Conservation (phyloP, 257 asterid species). For the Galeopsis tetrahit region DNA sequence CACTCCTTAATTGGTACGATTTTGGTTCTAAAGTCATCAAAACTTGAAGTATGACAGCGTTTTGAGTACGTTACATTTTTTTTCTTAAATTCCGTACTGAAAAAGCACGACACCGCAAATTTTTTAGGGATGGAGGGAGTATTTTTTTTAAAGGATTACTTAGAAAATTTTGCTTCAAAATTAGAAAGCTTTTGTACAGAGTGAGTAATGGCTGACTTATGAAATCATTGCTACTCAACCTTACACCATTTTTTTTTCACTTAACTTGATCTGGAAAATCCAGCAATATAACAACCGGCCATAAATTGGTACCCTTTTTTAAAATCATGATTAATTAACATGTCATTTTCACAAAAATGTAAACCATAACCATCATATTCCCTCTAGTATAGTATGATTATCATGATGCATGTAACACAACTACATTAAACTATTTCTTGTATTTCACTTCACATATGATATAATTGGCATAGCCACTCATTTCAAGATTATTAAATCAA, state of each 20-base stretch:
- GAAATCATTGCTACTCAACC: slow-evolving; percentile 12
- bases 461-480: slow-evolving; percentile 3
- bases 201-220: slow-evolving; percentile 30
- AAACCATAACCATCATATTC: slow-evolving; percentile 23
- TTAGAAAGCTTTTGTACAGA: not conserved
- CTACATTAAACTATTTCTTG: slow-evolving; percentile 32
- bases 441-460: slow-evolving; percentile 31
- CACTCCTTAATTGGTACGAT: no score
- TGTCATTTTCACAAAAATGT: slow-evolving; percentile 10
- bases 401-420: not conserved
- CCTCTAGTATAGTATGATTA: not conserved
- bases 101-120: no score
- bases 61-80: no score
- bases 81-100: no score
- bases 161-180: not conserved
- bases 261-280: not conserved
- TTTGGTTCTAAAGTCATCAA: no score
- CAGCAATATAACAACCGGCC: not conserved
- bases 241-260: not conserved
- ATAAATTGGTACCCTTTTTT: not conserved
- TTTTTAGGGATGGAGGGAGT: no score
- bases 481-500: not conserved
- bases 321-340: not conserved
- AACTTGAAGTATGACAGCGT: no score
- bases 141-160: not conserved